phyloP scores from a whole-genome alignment of 139 green algal species.

The Micractinium sp. region DNA sequence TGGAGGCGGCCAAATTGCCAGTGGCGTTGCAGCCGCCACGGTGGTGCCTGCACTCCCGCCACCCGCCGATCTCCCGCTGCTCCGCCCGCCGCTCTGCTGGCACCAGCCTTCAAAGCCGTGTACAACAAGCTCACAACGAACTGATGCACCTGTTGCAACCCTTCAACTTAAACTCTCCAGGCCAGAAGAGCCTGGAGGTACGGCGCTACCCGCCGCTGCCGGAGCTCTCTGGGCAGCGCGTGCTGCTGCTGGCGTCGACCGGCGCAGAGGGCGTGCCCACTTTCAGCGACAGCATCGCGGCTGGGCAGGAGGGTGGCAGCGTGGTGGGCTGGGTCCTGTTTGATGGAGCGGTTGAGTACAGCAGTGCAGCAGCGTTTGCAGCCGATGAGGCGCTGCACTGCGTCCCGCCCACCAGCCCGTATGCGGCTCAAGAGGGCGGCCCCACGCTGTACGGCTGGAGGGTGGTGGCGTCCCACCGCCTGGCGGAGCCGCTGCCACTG shows the following conservation, averaged over 20 bases:
- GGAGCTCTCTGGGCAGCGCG: not conserved
- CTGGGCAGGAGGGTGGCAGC: not conserved
- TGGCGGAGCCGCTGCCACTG: not conserved
- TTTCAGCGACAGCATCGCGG: constrained; percentile 1
- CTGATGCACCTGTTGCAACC: too few species aligned
- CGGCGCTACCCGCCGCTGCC: not conserved
- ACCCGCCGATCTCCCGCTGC: not conserved
- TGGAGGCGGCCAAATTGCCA: not conserved
- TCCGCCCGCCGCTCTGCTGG: not conserved
- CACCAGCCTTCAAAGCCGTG: not conserved
- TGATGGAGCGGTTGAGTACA: constrained; percentile 9
- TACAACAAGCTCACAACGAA: not conserved
- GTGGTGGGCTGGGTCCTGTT: constrained; percentile 24
- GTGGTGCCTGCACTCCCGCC: not conserved
- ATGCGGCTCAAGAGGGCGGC: not conserved
- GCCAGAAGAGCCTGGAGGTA: not conserved
- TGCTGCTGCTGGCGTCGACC: not conserved
- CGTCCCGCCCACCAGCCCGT: constrained; percentile 9
- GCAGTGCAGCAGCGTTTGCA: not conserved
- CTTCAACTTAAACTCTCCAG: not conserved
- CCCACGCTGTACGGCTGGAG: not conserved
- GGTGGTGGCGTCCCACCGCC: not conserved
- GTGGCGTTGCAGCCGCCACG: not conserved
- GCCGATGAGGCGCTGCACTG: not conserved
- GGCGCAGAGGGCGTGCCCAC: not conserved